Evolutionary conservation across 805 yeast species (phyloP), one percentile per base, ranked within the genome.

Genomic region (Kuraishia capsulata): DNA sequence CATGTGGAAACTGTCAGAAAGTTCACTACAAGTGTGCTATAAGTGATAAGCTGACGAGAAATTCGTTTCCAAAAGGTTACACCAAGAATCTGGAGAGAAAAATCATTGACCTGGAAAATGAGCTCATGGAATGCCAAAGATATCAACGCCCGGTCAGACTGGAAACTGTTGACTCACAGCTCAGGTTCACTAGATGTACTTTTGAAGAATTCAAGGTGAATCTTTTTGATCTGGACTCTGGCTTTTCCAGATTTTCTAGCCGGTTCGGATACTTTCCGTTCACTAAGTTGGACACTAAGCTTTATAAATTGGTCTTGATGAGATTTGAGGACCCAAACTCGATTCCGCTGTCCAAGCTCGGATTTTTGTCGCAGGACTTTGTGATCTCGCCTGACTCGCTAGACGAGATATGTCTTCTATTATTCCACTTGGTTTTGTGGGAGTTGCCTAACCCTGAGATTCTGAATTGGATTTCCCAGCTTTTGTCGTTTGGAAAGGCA

Each of bases 21-120:
- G 75, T 78, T 32, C 81, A 79, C 1, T 78, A 78, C 48, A 76
- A 71, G 33, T 83, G 94, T 54, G 71, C 76, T 30, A 81, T 82
- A 3, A 73, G 82, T 39, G 90, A 82, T 57, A 81, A 79, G 51
- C 57, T 83, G 20, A 76, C 88, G 0, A 66, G 94, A 56, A 65
- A 87, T 42, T 84, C 89, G 1, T 81, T 82, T 44, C 90, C 92
- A 3, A 78, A 79, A 49, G 90, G 92, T 0, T 83, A 83, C 51
- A 83, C 94, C 1, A 86, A 81, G 57, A 77, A 76, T 48, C 59
- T 83, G 46, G 94, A 83, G 50, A 67, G 66, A 39, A 76, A 74
- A 47, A 62, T 83, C 33, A 68, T 75, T 25, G 69, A 69, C 25
- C 59, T 82, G 39, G 88, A 82, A 51, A 71, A 73, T 33, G 67